Evolutionary conservation across 441 rosid genomes (phyloP).

Genomic region (Gossypium davidsonii): DNA sequence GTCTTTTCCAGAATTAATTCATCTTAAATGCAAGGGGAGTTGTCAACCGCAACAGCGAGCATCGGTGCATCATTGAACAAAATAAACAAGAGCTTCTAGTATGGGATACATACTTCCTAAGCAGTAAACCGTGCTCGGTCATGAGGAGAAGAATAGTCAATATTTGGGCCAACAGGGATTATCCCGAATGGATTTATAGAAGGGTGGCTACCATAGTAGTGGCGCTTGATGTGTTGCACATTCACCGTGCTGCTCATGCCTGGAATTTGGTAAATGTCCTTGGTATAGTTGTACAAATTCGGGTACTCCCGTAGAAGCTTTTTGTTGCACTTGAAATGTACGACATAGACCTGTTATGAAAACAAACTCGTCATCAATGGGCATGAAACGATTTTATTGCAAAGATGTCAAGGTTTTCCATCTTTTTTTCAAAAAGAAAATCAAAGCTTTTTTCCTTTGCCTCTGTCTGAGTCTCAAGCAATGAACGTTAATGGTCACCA

Average conservation of each 20-base stretch:
- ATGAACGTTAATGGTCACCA: too few species aligned
- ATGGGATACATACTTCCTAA: conserved; percentile 2
- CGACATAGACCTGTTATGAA: conserved; percentile 59
- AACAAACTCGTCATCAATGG: neutral
- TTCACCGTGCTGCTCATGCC: conserved; percentile 61
- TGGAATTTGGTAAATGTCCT: conserved; percentile 60
- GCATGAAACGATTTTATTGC: neutral
- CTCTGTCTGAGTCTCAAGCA: too few species aligned
- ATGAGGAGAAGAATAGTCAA: conserved; percentile 53
- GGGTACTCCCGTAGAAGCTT: conserved; percentile 70
- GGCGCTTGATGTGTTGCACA: conserved; percentile 74
- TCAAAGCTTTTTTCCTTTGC: neutral
- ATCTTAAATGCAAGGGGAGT: neutral
- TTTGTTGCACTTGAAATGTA: conserved; percentile 91
- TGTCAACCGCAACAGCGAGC: neutral
- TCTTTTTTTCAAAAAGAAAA: neutral
- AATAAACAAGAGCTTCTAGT: neutral
- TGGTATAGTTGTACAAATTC: conserved; percentile 73
- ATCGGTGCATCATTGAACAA: neutral
- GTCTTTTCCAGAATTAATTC: neutral
- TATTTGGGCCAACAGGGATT: conserved; percentile 61
- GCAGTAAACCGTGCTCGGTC: conserved; percentile 48
- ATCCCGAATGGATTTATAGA: conserved; percentile 65
- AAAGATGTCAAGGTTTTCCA: neutral
- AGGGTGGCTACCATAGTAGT: conserved; percentile 88